Evolutionary conservation across 441 rosid species (phyloP), one percentile per base, ranked within the genome.

Genomic region (Brassica hybrid): DNA sequence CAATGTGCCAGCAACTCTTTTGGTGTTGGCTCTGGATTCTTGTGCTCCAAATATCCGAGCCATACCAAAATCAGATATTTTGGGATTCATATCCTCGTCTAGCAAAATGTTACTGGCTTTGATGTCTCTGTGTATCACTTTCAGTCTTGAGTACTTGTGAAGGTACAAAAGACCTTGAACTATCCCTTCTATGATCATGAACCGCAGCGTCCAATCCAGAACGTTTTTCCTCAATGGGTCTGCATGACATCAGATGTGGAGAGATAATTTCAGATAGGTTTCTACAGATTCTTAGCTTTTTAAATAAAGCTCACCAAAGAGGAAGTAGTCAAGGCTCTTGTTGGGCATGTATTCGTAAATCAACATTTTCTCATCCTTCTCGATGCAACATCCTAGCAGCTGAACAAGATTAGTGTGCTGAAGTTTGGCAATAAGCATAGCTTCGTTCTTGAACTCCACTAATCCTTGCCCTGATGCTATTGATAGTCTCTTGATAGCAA

Each of bases 371-470:
- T 54, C 59, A 16, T 54, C 59, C 59, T 54, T 54, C 23, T 54
- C 59, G 59, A 54, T 54, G 23, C 57, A 50, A 0, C 57, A 50
- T 50, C 57, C 57, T 50, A 50, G 18, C 57, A 50, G 57, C 57
- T 50, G 23, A 54, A 54, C 59, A 54, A 54, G 59, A 54, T 54
- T 54, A 1, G 59, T 54, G 23, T 54, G 59, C 17, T 54, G 59
- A 54, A 54, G 59, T 54, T 54, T 54, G 59, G 59, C 59, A 8
- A 54, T 54, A 3, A 50, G 57, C 57, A 50, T 50, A 50, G 57
- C 57, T 50, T 50, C 57, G 60, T 56, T 56, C 60, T 56, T 56
- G 60, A 56, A 56, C 60, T 56, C 60, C 6, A 56, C 60, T 56
- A 56, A 56, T 18, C 60, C 60, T 56, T 56, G 60, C 60, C 60